Base-by-base conservation (phyloP, 202 grass and related monocot species). In the Panicum virgatum region DNA sequence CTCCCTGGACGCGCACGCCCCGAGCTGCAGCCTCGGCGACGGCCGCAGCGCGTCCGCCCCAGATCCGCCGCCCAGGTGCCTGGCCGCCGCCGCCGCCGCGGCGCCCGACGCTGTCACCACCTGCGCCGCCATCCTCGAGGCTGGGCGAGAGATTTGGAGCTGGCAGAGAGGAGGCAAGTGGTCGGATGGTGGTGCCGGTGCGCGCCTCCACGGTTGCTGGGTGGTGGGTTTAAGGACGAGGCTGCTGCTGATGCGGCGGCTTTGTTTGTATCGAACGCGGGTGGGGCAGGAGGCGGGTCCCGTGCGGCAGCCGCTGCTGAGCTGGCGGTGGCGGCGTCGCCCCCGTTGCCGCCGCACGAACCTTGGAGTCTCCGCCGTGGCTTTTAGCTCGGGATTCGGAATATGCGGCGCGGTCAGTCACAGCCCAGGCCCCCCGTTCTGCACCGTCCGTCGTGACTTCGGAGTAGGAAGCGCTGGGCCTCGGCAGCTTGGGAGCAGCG, bases 91-190 rank as follows among this genome's bases (percentile, higher is more conserved):
- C 6, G 19, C 74, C 3, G 56, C 63, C n/a, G 70, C 58, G 36
- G 74, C 32, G 47, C 77, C 76, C 45, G 67, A 60, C 79, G 82
- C 95, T 12, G 77, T 91, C 65, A 75, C 90, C 87, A 93, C 66
- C 77, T 90, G 93, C 75, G 93, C 91, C 91, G 95, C 95, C 65
- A 73, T 73, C 18, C 18, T 72, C 59, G 65, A 51, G 48, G 26
- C 14, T 32, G 63, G 34, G 3, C 30, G 39, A 14, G 43, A 62
- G 52, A 30, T 64, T 59, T 39, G 54, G 81, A 5, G 6, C 50
- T 38, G 68, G 57, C 2, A 66, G 76, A n/a, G 18, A 40, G 27
- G 11, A 32, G 42, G 26, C 26, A 5, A 18, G 9, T 19, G 25
- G 26, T 5, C 13, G 57, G 39, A 5, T 11, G 34, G 48, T n/a